Base-by-base conservation (phyloP, 805 yeast species). In the Wickerhamomyces hampshirensis region DNA sequence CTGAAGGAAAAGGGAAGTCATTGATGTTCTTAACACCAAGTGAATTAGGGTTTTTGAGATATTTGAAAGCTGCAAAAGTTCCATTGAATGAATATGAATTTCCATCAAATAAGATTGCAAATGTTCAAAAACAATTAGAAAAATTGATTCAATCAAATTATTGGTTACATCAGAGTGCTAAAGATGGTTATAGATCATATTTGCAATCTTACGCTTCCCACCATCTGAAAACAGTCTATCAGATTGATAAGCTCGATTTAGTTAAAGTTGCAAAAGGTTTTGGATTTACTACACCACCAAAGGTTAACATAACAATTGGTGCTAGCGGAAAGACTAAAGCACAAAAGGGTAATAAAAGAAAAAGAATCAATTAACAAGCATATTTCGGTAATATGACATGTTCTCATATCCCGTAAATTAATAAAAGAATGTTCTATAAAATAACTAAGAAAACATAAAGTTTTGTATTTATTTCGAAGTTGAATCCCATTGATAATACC, bases 81-180 rank as follows among this genome's bases (percentile, higher is more conserved):
- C 98, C 99, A 34, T 71, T 93, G 55, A 93, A 93, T 61, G 98
- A 93, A 67, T 93, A 83, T 63, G 98, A 93, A 61, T 93, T 93
- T 69, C 98, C 98, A 38, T 59, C 84, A 17, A 85, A 75, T 58
- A 93, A 93, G 65, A 88, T 93, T 45, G 98, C 97, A 48, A 93
- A 93, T 57, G 96, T 93, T 33, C 99, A 93, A 65, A 73, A 86
- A 9, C 98, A 93, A 64, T 68, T 93, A 50, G 93, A 85, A 55
- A 91, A 91, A 64, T 72, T 93, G 51, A 87, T 91, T 46, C 80
- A 85, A 54, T 84, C 91, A 34, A 93, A 93, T 62, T 93, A 84
- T 65, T 86, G 93, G 83, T 73, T 93, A 48, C 95, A 93, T 60
- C 95, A 86, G 63, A 73, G 89, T 37, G 99, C 99, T 21, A 86